Percentiles rank a stretch among this genome's conserved stretches.
Conservation (phyloP, 2,329 filamentous ascomycete species). For the Paecilomyces sp. region DNA sequence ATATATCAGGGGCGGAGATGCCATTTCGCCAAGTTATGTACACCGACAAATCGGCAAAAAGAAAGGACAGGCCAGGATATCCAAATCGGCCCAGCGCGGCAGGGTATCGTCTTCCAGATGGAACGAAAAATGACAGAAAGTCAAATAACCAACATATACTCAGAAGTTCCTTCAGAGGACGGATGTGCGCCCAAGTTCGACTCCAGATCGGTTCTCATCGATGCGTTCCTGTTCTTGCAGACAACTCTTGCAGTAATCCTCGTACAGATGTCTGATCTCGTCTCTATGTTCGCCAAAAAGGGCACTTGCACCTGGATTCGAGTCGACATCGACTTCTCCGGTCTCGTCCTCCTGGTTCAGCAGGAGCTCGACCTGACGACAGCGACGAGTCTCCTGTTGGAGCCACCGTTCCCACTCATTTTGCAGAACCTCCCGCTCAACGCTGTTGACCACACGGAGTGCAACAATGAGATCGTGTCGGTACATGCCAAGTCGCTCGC, state of each 20-base stretch:
- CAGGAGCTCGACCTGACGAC: constrained; percentile 54
- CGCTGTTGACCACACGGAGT: constrained; percentile 78
- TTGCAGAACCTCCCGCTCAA: constrained; percentile 78
- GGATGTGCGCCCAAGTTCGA: background rate
- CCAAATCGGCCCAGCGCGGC: background rate
- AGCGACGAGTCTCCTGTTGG: constrained; percentile 67
- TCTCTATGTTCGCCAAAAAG: constrained; percentile 30
- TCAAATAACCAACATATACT: constrained; percentile 6
- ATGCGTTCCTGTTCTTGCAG: constrained; percentile 33
- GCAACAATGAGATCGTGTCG: constrained; percentile 87
- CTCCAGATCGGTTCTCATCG: constrained; percentile 6
- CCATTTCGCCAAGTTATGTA: background rate
- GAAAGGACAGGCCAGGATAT: background rate
- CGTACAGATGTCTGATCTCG: constrained; percentile 50
- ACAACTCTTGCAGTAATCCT: constrained; percentile 58
- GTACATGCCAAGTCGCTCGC: constrained; percentile 75
- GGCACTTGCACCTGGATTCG: constrained; percentile 16
- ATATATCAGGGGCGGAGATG: background rate
- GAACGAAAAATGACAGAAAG: constrained; percentile 2
- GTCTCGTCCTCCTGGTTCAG: constrained; percentile 21
- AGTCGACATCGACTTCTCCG: constrained; percentile 16
- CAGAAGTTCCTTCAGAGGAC: constrained; percentile 7
- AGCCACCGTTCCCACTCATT: constrained; percentile 95
- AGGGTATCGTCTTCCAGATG: constrained; percentile 7
- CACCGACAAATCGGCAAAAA: background rate